phyloP scores from a whole-genome alignment of 1,284 basidiomycete species.

The Neotropicomus parvogracilis region DNA sequence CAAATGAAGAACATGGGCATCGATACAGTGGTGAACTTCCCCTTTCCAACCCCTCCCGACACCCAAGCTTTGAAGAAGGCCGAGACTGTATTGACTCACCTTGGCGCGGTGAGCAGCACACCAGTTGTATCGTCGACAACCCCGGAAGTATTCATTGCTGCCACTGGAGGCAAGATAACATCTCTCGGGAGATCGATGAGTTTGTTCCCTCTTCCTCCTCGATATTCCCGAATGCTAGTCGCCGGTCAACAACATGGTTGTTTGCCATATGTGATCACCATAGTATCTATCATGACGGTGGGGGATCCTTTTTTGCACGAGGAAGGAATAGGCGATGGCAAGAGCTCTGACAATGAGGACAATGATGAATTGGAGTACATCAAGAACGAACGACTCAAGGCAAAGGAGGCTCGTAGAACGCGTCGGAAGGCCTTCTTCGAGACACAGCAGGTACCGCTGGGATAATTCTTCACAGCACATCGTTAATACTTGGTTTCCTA shows the following conservation, averaged over 20 bases:
- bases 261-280: constrained; percentile 85
- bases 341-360: constrained; percentile 45
- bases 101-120: constrained; percentile 74
- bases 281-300: constrained; percentile 91
- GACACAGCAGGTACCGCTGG: constrained; percentile 63
- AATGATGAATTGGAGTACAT: constrained; percentile 52
- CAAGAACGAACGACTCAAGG: constrained; percentile 55
- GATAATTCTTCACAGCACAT: neutral
- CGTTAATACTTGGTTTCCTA: constrained; percentile 33
- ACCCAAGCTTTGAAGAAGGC: constrained; percentile 75
- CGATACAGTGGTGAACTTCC: constrained; percentile 94
- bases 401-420: constrained; percentile 64
- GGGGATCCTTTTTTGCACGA: constrained; percentile 96
- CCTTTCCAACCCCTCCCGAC: constrained; percentile 96
- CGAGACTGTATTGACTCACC: constrained; percentile 75
- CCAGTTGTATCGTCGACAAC: constrained; percentile 28
- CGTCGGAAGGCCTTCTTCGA: constrained; percentile 76
- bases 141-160: constrained; percentile 18
- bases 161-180: constrained; percentile 69
- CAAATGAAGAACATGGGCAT: constrained; percentile 99
- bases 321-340: constrained; percentile 53
- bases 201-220: constrained; percentile 88
- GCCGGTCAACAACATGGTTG: constrained; percentile 91
- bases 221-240: constrained; percentile 94
- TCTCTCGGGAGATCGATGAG: constrained; percentile 90